Conservation (phyloP, 495 filamentous ascomycete genomes). For the Neurospora sp. region DNA sequence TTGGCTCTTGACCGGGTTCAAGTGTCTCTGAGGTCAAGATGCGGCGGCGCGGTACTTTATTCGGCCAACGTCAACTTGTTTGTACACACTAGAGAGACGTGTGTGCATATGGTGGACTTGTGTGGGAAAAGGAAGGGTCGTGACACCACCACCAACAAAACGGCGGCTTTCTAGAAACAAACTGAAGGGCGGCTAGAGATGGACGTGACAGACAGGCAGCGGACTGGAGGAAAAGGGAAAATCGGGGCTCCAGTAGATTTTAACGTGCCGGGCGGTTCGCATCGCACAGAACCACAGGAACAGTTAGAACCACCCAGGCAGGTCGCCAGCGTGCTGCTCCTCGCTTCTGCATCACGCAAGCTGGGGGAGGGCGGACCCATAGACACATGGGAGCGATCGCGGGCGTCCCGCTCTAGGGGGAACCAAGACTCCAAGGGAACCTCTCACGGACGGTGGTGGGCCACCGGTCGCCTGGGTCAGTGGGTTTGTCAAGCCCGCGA, state of each 20-base stretch:
- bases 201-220: slow-evolving; percentile 1
- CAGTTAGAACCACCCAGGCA: slow-evolving; percentile 4
- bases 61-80: neutral
- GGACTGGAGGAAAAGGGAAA: slow-evolving; percentile 6
- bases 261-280: slow-evolving; percentile 5
- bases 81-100: neutral
- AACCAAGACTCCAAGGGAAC: slow-evolving; percentile 5
- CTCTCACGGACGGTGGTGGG: slow-evolving; percentile 3
- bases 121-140: slow-evolving; percentile 1
- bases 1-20: neutral
- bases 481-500: neutral
- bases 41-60: neutral
- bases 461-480: slow-evolving; percentile 4
- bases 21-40: neutral
- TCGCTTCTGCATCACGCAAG: slow-evolving; percentile 13
- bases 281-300: neutral
- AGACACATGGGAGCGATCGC: neutral
- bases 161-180: neutral
- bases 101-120: neutral
- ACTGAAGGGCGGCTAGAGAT: slow-evolving; percentile 2
- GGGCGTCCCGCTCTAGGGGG: neutral
- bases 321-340: neutral
- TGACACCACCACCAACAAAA: neutral
- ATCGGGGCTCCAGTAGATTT: slow-evolving; percentile 11
- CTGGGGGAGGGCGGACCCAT: slow-evolving; percentile 4